Base-by-base conservation (phyloP, 805 yeast species). In the Pichia scutulata region DNA sequence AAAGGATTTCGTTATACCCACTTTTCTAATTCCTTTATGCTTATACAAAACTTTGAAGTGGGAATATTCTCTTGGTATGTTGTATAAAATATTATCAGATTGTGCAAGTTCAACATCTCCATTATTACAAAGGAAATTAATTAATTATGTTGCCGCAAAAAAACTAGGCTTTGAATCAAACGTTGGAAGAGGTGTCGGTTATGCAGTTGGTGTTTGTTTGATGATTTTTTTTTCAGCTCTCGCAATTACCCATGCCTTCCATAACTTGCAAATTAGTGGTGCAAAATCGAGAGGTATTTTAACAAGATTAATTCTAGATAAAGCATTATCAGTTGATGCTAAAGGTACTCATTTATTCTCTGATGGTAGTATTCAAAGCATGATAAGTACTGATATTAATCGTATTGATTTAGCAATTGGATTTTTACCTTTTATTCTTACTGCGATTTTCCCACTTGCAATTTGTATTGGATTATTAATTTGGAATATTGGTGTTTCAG, bases 361-460 rank as follows among this genome's bases (percentile, higher is more conserved):
- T 1, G 73, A 78, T 37, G 87, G 93, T 50, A 82, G 80, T 53
- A 75, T 89, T 50, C 86, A 92, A 37, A 81, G 89, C 13, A 68
- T 89, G 61, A 80, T 89, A 69, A 86, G 90, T 50, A 81, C 95
- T 0, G 97, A 89, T 64, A 69, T 89, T 41, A 75, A 88, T 30
- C 78, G 96, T 63, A 73, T 89, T 30, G 96, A 87, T 64, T 75
- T 86, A 55, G 87, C 89, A 9, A 62, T 82, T 37, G 82, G 81
- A 1, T 82, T 81, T 52, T 80, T 83, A 58, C 87, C 87, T 16
- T 80, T 84, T 57, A 59, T 82, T 33, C 64, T 83, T 55, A 70
- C 80, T 1, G 82, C 83, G 62, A 86, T 88, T 0, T 69, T 84
- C 7, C 75, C 87, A 0, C 68, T 87, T 46, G 71, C 73, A 7